A percentile compares a stretch with the other conserved stretches of the same genome.
phyloP scores from a whole-genome alignment of 345 rosid species.

The Lepidium africanum region DNA sequence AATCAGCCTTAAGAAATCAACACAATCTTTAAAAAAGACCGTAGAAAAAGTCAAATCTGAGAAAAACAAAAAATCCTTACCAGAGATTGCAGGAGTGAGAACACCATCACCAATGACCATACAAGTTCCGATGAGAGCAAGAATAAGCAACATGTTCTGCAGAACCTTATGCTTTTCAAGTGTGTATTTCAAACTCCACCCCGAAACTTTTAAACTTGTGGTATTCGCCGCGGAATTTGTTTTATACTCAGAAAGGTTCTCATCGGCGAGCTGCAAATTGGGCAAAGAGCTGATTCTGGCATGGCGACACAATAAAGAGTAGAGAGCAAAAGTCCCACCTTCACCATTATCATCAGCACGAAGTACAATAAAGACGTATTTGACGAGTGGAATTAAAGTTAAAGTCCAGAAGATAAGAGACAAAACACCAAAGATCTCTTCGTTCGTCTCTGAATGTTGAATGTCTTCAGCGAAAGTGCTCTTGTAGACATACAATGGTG shows the following conservation, averaged over 20 bases:
- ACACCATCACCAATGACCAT: conserved; percentile 98
- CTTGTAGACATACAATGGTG: conserved; percentile 79
- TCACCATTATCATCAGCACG: conserved; percentile 89
- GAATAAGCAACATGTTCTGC: conserved; percentile 61
- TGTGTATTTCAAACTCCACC: conserved; percentile 52
- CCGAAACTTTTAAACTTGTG: conserved; percentile 21
- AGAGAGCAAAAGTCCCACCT: conserved; percentile 87
- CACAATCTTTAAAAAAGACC: neutral
- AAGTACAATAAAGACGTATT: conserved; percentile 74
- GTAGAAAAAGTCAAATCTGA: neutral
- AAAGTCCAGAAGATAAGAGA: conserved; percentile 83
- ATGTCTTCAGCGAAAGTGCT: conserved; percentile 87
- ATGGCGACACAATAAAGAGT: conserved; percentile 69
- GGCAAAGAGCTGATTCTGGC: conserved; percentile 71
- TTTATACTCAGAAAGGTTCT: conserved; percentile 60
- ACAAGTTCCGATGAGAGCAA: conserved; percentile 83
- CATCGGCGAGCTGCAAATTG: conserved; percentile 79
- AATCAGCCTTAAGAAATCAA: neutral
- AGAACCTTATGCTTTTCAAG: conserved; percentile 58
- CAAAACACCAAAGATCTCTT: conserved; percentile 83
- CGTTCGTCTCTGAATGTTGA: conserved; percentile 70
- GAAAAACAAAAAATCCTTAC: conserved; percentile 23
- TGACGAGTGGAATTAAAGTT: conserved; percentile 60
- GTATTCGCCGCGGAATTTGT: conserved; percentile 26
- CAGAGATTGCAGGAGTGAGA: conserved; percentile 82